A percentile compares a stretch with the other conserved stretches of the same genome.
phyloP scores from a whole-genome alignment of 106 monocot genomes.

The Acorus gramineus region DNA sequence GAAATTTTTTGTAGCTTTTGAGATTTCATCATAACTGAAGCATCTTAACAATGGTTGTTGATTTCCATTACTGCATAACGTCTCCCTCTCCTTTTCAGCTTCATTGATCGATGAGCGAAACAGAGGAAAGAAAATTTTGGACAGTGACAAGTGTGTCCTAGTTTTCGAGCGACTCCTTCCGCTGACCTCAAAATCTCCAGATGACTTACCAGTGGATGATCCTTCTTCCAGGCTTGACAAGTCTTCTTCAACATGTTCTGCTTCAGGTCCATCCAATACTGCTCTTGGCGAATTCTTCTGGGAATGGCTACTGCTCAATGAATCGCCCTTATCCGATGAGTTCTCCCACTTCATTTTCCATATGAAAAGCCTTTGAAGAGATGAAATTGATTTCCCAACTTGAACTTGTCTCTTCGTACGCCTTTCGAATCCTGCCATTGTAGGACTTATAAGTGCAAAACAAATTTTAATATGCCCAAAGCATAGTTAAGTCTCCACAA shows the following conservation, averaged over 20 bases:
- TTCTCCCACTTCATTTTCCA: constrained; percentile 20
- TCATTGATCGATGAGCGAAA: constrained; percentile 12
- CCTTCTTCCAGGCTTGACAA: constrained; percentile 9
- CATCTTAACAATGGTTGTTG: constrained; percentile 47
- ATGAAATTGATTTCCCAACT: constrained; percentile 9
- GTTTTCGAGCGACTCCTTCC: constrained; percentile 7
- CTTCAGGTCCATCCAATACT: constrained; percentile 26
- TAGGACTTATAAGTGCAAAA: neutral
- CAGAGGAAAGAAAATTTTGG: constrained; percentile 32
- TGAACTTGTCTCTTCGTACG: constrained; percentile 8
- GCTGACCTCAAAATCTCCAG: constrained; percentile 2
- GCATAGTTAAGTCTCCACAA: neutral
- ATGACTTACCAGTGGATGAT: neutral
- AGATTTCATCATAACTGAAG: constrained; percentile 55
- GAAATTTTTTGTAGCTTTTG: constrained; percentile 42
- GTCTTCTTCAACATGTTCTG: constrained; percentile 9
- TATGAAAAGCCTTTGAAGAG: constrained; percentile 19
- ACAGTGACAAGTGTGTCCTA: constrained; percentile 28
- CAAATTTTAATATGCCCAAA: no score
- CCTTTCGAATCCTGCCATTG: constrained; percentile 1
- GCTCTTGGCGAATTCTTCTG: constrained; percentile 36
- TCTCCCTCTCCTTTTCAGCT: constrained; percentile 13
- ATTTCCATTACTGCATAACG: constrained; percentile 13
- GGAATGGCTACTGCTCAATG: constrained; percentile 9
- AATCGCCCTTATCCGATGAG: constrained; percentile 5